Conservation (phyloP, 192 early-diverging fungal species). For the Phycomyces blakesleeanus region DNA sequence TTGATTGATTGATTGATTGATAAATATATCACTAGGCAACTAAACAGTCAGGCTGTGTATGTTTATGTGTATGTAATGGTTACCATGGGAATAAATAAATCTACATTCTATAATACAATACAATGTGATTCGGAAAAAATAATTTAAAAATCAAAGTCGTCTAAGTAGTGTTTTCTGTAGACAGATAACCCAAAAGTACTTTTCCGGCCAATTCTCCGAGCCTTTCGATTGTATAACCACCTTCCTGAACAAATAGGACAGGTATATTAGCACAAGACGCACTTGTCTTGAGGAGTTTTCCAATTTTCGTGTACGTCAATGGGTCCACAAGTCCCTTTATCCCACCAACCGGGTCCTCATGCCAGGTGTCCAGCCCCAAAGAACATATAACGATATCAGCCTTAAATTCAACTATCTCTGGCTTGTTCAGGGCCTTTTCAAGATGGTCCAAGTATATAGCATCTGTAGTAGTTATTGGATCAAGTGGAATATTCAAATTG, state of each 20-base stretch:
- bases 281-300: slow-evolving; percentile 27
- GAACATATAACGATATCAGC: slow-evolving; percentile 60
- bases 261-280: slow-evolving; percentile 31
- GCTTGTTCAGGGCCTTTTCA: slow-evolving; percentile 33
- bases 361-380: slow-evolving; percentile 64
- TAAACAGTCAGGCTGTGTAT: no score
- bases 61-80: no score
- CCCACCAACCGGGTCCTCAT: slow-evolving; percentile 48
- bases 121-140: no score
- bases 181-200: slow-evolving; percentile 39
- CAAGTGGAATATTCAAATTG: slow-evolving; percentile 64
- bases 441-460: slow-evolving; percentile 53
- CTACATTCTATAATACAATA: no score
- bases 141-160: no score
- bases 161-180: neutral
- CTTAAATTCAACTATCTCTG: slow-evolving; percentile 41
- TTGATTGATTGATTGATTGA: no score
- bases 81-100: no score
- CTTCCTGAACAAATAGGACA: slow-evolving; percentile 53
- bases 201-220: slow-evolving; percentile 44
- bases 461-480: slow-evolving; percentile 46
- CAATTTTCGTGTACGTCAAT: slow-evolving; percentile 37
- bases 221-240: slow-evolving; percentile 50
- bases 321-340: slow-evolving; percentile 34
- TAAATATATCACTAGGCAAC: no score